A percentile compares a stretch with the other conserved stretches of the same genome.
Evolutionary conservation across 2,329 filamentous ascomycete species (phyloP).

Genomic region (Diaporthe sp.): DNA sequence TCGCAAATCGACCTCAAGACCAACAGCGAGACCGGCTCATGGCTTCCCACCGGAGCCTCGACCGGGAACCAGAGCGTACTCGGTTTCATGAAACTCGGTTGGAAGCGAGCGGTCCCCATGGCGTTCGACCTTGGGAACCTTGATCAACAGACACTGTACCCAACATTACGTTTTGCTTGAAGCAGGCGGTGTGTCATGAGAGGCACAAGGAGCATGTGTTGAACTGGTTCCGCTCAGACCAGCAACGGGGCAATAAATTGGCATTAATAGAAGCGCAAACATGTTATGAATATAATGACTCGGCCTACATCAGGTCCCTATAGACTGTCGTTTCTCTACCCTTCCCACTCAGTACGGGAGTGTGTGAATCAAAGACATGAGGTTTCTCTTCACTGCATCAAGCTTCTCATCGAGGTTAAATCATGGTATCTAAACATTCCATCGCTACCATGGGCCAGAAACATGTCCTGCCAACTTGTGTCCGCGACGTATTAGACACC

Average conservation of each 20-base stretch:
- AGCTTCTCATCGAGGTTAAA: background rate
- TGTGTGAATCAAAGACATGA: background rate
- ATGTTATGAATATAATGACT: slow-evolving; percentile 25
- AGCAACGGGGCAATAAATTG: slow-evolving; percentile 18
- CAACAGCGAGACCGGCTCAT: background rate
- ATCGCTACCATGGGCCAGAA: too few species aligned
- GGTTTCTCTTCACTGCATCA: too few species aligned
- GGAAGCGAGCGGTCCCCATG: background rate
- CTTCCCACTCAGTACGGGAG: background rate
- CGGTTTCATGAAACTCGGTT: background rate
- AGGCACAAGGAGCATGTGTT: slow-evolving; percentile 4
- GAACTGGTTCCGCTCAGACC: background rate
- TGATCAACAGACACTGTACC: background rate
- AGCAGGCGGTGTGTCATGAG: slow-evolving; percentile 6
- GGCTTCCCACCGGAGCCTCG: background rate
- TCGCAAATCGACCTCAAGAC: background rate
- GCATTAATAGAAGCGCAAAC: slow-evolving; percentile 30
- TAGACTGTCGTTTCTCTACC: background rate
- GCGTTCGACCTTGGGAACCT: background rate
- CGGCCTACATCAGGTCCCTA: background rate
- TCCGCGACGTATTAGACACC: too few species aligned
- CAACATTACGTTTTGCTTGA: slow-evolving; percentile 14
- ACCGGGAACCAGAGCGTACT: background rate
- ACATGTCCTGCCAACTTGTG: background rate
- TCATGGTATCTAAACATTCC: background rate